Evolutionary conservation across 371 early-diverging fungal genomes (phyloP).

Genomic region (Mortierella sp.): DNA sequence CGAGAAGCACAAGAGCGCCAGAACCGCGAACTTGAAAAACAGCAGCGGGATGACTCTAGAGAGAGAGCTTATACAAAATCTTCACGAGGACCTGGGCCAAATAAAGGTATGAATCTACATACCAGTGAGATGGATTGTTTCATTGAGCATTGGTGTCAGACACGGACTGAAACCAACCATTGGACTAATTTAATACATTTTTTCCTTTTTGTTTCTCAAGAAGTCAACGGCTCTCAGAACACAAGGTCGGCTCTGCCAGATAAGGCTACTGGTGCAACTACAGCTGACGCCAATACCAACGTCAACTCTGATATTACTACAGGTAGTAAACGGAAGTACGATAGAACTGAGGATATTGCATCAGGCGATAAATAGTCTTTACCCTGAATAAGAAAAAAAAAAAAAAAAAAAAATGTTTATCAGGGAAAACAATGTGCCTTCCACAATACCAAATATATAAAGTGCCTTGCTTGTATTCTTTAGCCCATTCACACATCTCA

Average conservation of each 20-base stretch:
- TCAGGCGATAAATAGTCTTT: neutral
- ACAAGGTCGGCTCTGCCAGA: neutral
- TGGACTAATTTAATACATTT: too few relatives aligned
- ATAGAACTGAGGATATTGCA: neutral
- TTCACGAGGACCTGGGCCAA: neutral
- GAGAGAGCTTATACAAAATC: conserved; percentile 2
- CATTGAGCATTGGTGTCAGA: too few relatives aligned
- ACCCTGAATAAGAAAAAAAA: too few relatives aligned
- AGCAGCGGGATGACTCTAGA: conserved; percentile 4
- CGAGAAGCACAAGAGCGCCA: conserved; percentile 29
- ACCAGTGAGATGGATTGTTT: neutral
- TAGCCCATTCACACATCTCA: too few relatives aligned
- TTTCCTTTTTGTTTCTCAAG: too few relatives aligned
- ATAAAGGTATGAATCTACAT: neutral
- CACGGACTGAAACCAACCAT: too few relatives aligned
- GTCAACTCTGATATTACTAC: neutral
- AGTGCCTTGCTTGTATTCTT: too few relatives aligned
- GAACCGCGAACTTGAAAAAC: conserved; percentile 10
- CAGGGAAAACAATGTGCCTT: too few relatives aligned
- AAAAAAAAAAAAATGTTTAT: neutral
- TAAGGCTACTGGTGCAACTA: neutral
- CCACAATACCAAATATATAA: too few relatives aligned
- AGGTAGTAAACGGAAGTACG: conserved; percentile 22
- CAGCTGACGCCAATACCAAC: neutral
- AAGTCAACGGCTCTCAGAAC: too few relatives aligned